Evolutionary conservation across 352 stramenopile species (phyloP).

Genomic region (Globisporangium heterothallicum): DNA sequence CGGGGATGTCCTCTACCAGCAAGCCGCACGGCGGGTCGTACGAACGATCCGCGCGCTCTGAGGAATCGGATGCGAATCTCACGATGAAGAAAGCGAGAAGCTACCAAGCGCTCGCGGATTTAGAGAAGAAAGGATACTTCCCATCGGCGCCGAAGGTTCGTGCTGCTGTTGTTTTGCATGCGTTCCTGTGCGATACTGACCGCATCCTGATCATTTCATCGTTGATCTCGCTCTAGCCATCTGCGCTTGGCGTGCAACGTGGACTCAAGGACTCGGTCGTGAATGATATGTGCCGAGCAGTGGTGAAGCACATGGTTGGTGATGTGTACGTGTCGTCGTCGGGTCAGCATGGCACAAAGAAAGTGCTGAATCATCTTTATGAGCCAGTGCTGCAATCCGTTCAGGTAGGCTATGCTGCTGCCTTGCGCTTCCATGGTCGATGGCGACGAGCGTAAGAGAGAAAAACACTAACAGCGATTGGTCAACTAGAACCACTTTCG

Average conservation of each 20-base stretch:
- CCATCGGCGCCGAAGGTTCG: conserved; percentile 54
- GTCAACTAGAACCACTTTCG: conserved; percentile 57
- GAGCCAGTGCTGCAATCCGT: conserved; percentile 81
- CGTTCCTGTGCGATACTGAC: too few species aligned
- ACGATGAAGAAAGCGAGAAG: conserved; percentile 75
- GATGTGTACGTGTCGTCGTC: conserved; percentile 80
- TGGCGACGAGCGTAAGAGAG: too few species aligned
- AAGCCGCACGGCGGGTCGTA: conserved; percentile 60
- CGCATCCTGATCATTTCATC: too few species aligned
- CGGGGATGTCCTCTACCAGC: conserved; percentile 1
- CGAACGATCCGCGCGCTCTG: conserved; percentile 24
- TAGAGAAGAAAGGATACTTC: conserved; percentile 85
- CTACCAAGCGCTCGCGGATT: conserved; percentile 71
- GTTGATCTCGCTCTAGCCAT: conserved; percentile 25
- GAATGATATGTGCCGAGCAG: conserved; percentile 84
- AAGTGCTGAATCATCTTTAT: conserved; percentile 84
- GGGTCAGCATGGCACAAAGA: conserved; percentile 56
- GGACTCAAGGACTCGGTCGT: conserved; percentile 83
- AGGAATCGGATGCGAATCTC: conserved; percentile 17
- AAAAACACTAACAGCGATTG: background rate
- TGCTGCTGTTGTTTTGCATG: background rate
- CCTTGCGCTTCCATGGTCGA: too few species aligned
- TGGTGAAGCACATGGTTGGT: conserved; percentile 87
- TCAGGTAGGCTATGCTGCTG: conserved; percentile 19
- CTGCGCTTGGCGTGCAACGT: conserved; percentile 71